Base-by-base conservation (phyloP, 2,329 filamentous ascomycete species). In the Penicillium paneum region DNA sequence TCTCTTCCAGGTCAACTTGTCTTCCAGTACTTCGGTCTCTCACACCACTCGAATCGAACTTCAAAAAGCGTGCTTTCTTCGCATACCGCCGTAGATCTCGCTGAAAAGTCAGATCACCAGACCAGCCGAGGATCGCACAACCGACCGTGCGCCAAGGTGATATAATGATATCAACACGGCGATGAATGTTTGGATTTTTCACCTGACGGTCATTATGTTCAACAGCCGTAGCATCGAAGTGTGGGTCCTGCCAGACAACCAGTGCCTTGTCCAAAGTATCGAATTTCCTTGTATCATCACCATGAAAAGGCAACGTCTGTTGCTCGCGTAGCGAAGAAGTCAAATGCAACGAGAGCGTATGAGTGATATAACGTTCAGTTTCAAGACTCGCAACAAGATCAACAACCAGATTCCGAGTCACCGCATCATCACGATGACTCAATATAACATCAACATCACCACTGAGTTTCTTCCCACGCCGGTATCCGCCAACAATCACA, bases 41-140 rank as follows among this genome's bases (percentile, higher is more conserved):
- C 11, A 96, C 83, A 0, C 94, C 94, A 65, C 90, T 95, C 59
- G 89, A 94, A 68, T 97, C 92, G 68, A 97, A 97, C 71, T 94
- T 96, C 80, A 90, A 87, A 0, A 79, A 79, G 64, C 83, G 86
- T 54, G 81, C 79, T 35, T 85, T 80, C 71, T 90, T 92, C 57
- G 87, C 90, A 72, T 93, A 96, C 32, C 87, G 78, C 38, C 93
- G 79, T 50, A 97, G 70, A 71, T 97, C 94, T 24, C 93, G 80
- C 76, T 97, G 85, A 63, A 97, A 97, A 0, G 91, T 97, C 0
- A 87, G 96, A 1, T 86, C 93, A 0, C 91, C 90, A 15, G 84
- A 88, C 94, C 93, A 97, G 1, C 91, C 92, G 17, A 93, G 76
- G 4, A 97, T 81, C 0, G 92, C 93, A 63, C 91, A 97, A 0